Percentiles rank a stretch among this genome's conserved stretches.
Conservation (phyloP, 768 basidiomycete species). For the Exidia glandulosa region DNA sequence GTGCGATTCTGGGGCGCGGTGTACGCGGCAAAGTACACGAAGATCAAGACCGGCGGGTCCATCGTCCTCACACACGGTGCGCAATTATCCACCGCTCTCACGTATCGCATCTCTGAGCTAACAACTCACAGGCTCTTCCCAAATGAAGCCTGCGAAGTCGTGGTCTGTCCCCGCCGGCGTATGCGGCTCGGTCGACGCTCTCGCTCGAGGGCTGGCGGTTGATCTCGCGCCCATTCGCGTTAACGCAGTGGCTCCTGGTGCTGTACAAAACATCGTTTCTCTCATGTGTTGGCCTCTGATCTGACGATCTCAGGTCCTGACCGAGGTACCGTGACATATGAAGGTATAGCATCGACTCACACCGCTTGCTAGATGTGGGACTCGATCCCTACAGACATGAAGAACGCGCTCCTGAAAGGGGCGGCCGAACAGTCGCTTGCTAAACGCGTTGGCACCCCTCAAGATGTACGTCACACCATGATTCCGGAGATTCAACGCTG, state of each 20-base stretch:
- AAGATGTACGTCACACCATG: background rate
- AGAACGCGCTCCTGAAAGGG: background rate
- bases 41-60: background rate
- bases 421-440: background rate
- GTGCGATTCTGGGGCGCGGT: slow-evolving; percentile 4
- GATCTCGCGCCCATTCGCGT: slow-evolving; percentile 9
- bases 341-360: background rate
- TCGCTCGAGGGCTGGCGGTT: slow-evolving; percentile 6
- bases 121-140: background rate
- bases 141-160: slow-evolving; percentile 1
- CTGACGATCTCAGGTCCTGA: slow-evolving; percentile 5
- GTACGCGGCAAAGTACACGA: slow-evolving; percentile 1
- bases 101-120: background rate
- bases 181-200: slow-evolving; percentile 5
- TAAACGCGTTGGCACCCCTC: slow-evolving; percentile 2
- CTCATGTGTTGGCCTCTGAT: no score
- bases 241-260: slow-evolving; percentile 5
- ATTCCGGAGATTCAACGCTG: background rate
- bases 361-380: slow-evolving; percentile 1
- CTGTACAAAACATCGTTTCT: no score
- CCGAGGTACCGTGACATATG: slow-evolving; percentile 1
- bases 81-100: background rate
- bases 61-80: slow-evolving; percentile 1
- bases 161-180: background rate
- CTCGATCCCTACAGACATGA: background rate